Conservation (phyloP, 2,329 filamentous ascomycete species). For the Stachybotrys chlorohalonatus region DNA sequence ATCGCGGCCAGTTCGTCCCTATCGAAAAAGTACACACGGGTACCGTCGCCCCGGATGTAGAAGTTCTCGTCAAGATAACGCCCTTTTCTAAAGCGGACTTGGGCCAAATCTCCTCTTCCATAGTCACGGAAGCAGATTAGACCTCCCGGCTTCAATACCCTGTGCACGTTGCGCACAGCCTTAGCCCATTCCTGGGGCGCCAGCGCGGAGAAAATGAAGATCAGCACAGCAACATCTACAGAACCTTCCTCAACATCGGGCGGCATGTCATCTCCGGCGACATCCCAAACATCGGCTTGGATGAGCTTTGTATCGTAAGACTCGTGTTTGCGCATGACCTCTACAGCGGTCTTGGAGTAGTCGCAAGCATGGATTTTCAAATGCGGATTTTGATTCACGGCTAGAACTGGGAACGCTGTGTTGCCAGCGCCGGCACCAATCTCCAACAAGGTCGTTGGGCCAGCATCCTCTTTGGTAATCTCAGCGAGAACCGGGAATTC, state of each 20-base stretch:
- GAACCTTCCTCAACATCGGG: slow-evolving; percentile 67
- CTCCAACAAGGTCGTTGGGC: slow-evolving; percentile 67
- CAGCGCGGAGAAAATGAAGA: slow-evolving; percentile 95
- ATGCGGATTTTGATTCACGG: slow-evolving; percentile 71
- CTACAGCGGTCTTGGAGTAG: slow-evolving; percentile 90
- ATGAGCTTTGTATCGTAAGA: slow-evolving; percentile 65
- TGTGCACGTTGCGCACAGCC: slow-evolving; percentile 73
- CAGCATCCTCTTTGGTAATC: slow-evolving; percentile 62
- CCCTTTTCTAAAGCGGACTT: slow-evolving; percentile 94
- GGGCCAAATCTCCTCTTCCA: slow-evolving; percentile 86
- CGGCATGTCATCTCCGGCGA: slow-evolving; percentile 62
- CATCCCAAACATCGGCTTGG: slow-evolving; percentile 92
- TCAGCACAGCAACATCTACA: slow-evolving; percentile 86
- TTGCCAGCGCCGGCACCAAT: slow-evolving; percentile 95
- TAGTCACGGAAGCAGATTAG: slow-evolving; percentile 94
- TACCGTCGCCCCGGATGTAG: slow-evolving; percentile 91
- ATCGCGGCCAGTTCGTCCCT: slow-evolving; percentile 70
- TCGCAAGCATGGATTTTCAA: slow-evolving; percentile 90
- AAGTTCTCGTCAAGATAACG: slow-evolving; percentile 95
- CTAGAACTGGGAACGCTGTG: slow-evolving; percentile 85
- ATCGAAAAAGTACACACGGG: slow-evolving; percentile 96
- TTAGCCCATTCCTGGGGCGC: slow-evolving; percentile 76
- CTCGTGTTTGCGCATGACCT: slow-evolving; percentile 77
- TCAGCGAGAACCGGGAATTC: slow-evolving; percentile 86
- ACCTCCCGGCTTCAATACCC: slow-evolving; percentile 84